Base-by-base conservation (phyloP, 2,329 filamentous ascomycete species). In the Colletotrichum sublineola region DNA sequence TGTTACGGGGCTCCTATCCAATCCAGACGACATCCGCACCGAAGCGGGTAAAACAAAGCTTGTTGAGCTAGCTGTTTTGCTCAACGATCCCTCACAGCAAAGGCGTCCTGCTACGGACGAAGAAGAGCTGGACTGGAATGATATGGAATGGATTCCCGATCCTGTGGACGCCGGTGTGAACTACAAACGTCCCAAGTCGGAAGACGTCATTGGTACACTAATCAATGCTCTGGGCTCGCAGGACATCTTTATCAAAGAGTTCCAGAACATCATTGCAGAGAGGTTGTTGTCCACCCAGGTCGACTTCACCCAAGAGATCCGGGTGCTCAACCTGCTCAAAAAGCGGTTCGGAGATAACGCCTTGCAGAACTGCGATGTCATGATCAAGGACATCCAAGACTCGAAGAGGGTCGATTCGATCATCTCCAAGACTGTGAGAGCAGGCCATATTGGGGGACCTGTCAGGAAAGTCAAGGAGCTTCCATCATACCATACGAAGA, bases 361-460 rank as follows among this genome's bases (percentile, higher is more conserved):
- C 20, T 85, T 99, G 57, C 96, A 98, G 80, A 93, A 94, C 61
- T 98, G 95, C 81, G 96, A 99, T 79, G 96, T 99, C 77, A 99
- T 99, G 96, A 89, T 99, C 69, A 94, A 93, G 75, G 96, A 99
- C 80, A 93, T 98, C 46, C 89, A 93, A 75, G 95, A 98, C 78
- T 97, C 95, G 1, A 87, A 88, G 73, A 88, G 90, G 53, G 89
- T 97, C 71, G 93, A 98, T 78, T 83, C 86, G 9, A 84, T 88
- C 15, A 90, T 97, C 58, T 86, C 90, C 53, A 87, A 86, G 68
- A 80, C 78, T 69, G 72, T 75, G 14, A 74, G 61, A 24, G 52
- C 63, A 38, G 67, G 76, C 63, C 48, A 71, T 2, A 20, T 66
- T 8, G 69, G 77, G 48, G 76, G 73, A 53, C 58, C 75, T 74